phyloP scores from a whole-genome alignment of 2,329 filamentous ascomycete genomes.

The Boeremia lycopersici region DNA sequence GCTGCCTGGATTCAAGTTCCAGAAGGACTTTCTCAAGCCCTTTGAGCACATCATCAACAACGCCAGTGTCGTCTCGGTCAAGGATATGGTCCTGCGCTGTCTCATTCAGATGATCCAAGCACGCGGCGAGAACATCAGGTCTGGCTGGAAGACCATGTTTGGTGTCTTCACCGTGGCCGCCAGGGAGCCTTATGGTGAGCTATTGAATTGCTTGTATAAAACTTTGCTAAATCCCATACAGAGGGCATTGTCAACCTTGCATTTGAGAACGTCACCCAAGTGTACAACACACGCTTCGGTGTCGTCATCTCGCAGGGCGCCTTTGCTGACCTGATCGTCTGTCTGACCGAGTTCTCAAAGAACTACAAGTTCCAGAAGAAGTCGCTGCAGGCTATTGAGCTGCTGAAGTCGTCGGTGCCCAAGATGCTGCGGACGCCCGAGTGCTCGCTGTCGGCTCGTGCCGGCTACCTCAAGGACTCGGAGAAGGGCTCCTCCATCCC shows the following conservation, averaged over 20 bases:
- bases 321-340: slow-evolving; percentile 95
- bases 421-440: slow-evolving; percentile 96
- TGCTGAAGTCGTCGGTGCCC: slow-evolving; percentile 88
- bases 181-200: slow-evolving; percentile 76
- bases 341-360: slow-evolving; percentile 97
- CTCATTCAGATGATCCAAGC: slow-evolving; percentile 99
- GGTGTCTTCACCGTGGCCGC: slow-evolving; percentile 97
- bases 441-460: slow-evolving; percentile 80
- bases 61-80: slow-evolving; percentile 87
- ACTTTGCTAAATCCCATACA: slow-evolving; percentile 39
- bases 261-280: slow-evolving; percentile 93
- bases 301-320: slow-evolving; percentile 96
- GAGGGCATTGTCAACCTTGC: slow-evolving; percentile 96
- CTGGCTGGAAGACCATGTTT: slow-evolving; percentile 99
- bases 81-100: slow-evolving; percentile 95
- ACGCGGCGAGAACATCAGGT: slow-evolving; percentile 93
- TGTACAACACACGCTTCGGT: slow-evolving; percentile 94
- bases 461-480: slow-evolving; percentile 57
- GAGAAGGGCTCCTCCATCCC: slow-evolving; percentile 58
- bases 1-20: slow-evolving; percentile 97
- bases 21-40: slow-evolving; percentile 98
- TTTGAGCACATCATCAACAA: slow-evolving; percentile 98
- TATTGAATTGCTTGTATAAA: background rate
- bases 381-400: slow-evolving; percentile 92
- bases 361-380: slow-evolving; percentile 99